These are phyloP conservation scores for Plasmopara halstedii DNA, from an alignment of 352 stramenopile genomes.

Conservation along the genomic window DNA sequence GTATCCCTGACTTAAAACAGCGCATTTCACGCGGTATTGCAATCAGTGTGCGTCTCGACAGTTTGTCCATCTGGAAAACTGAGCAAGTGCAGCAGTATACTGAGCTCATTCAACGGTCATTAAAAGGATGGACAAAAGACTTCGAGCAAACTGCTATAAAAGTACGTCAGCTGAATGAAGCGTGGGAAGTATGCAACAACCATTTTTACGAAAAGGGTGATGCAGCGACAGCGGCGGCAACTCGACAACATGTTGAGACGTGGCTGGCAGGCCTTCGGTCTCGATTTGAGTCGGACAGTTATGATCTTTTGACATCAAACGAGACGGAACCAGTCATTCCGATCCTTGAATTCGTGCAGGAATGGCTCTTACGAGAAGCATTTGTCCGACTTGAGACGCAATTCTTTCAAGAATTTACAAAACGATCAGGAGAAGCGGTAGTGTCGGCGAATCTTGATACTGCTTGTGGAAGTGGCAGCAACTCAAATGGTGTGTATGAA, in stretches of 20 bases:
- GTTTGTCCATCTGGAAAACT: conserved; percentile 26
- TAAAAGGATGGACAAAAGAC: conserved; percentile 10
- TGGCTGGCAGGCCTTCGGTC: conserved; percentile 41
- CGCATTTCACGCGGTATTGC: conserved; percentile 55
- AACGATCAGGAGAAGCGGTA: conserved; percentile 37
- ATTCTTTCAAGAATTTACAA: conserved; percentile 43
- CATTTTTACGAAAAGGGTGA: conserved; percentile 20
- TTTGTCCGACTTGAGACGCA: conserved; percentile 49
- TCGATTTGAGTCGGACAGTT: conserved; percentile 30
- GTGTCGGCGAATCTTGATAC: conserved; percentile 38
- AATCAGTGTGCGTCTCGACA: conserved; percentile 60
- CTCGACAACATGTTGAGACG: conserved; percentile 21
- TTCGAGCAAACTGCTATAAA: conserved; percentile 23
- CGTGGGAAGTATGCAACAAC: conserved; percentile 43
- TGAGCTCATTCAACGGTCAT: conserved; percentile 26
- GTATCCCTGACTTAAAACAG: conserved; percentile 76
- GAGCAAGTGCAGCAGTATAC: conserved; percentile 37
- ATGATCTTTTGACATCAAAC: background rate
- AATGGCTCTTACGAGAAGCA: conserved; percentile 69
- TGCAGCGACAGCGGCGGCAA: conserved; percentile 2
- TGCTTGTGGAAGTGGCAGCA: conserved; percentile 42
- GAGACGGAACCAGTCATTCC: conserved; percentile 11
- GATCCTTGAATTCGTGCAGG: conserved; percentile 59
- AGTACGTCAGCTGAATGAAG: conserved; percentile 35
- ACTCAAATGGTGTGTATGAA: conserved; percentile 56